A percentile compares a stretch with the other conserved stretches of the same genome.
Conservation (phyloP, 306 rosid species). For the Quercus gilva region DNA sequence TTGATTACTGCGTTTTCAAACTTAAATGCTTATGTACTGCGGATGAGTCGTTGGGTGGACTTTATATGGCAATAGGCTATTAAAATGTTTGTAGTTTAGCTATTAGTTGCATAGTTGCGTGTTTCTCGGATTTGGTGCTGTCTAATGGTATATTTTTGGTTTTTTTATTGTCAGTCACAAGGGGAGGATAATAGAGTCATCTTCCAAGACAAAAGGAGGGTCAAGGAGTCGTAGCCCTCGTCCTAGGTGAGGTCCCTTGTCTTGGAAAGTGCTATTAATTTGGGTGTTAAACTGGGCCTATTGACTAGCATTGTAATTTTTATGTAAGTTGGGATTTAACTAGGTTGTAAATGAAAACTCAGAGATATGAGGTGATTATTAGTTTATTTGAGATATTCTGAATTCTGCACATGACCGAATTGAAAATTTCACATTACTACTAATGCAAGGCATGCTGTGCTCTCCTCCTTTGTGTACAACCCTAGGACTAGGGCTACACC, state of each 20-base stretch:
- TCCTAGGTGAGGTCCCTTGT: slow-evolving; percentile 47
- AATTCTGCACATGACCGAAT: neutral
- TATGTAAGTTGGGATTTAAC: neutral
- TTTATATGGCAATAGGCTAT: neutral
- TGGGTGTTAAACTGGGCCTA: neutral
- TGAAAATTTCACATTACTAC: neutral
- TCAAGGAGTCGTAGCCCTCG: slow-evolving; percentile 74
- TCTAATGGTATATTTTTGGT: neutral
- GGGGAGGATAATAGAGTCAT: slow-evolving; percentile 55
- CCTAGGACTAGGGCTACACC: too few relatives aligned
- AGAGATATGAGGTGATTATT: neutral
- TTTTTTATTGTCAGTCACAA: slow-evolving; percentile 38
- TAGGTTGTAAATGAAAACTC: neutral
- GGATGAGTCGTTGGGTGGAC: neutral
- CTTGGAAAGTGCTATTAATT: neutral
- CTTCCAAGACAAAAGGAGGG: slow-evolving; percentile 45
- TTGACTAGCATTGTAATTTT: neutral
- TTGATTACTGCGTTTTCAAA: neutral
- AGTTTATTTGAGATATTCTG: neutral
- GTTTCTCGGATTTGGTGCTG: neutral
- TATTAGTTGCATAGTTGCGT: neutral
- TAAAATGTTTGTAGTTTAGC: neutral
- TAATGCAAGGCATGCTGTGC: neutral
- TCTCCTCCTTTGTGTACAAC: too few relatives aligned
- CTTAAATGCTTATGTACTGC: neutral